These are phyloP conservation scores for Ramularia endophylla DNA, from an alignment of 2,329 filamentous ascomycete genomes.

Conservation along the genomic window DNA sequence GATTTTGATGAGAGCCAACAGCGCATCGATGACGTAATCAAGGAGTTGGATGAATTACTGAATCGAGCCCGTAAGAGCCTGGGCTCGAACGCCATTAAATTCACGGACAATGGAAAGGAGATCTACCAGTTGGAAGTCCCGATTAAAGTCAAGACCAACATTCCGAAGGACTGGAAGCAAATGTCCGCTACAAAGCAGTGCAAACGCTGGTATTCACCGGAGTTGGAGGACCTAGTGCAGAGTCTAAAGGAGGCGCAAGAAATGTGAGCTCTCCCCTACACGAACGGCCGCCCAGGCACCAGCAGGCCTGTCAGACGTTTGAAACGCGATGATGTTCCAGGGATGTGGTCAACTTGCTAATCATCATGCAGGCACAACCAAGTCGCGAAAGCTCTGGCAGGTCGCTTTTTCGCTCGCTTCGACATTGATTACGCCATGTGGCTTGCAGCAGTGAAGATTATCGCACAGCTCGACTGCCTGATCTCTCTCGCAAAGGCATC, in stretches of 20 bases:
- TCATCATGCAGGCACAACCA: conserved; percentile 59
- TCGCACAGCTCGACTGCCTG: conserved; percentile 89
- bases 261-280: conserved; percentile 40
- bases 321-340: too few relatives aligned
- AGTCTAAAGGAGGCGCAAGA: conserved; percentile 91
- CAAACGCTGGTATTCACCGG: conserved; percentile 89
- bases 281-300: too few relatives aligned
- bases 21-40: conserved; percentile 67
- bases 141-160: conserved; percentile 63
- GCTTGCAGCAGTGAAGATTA: conserved; percentile 82
- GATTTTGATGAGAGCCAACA: conserved; percentile 85
- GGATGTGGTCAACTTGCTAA: too few relatives aligned
- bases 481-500: conserved; percentile 91
- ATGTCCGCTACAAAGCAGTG: conserved; percentile 91
- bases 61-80: conserved; percentile 66
- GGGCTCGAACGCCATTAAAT: conserved; percentile 58
- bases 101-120: conserved; percentile 81
- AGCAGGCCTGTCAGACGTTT: too few relatives aligned
- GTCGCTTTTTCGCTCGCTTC: conserved; percentile 79
- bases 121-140: conserved; percentile 94
- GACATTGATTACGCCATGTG: conserved; percentile 80
- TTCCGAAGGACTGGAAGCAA: conserved; percentile 86
- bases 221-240: conserved; percentile 75
- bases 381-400: conserved; percentile 78
- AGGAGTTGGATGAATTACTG: conserved; percentile 64